Conservation (phyloP, 2,329 filamentous ascomycete species). For the Aspergillus niger region DNA sequence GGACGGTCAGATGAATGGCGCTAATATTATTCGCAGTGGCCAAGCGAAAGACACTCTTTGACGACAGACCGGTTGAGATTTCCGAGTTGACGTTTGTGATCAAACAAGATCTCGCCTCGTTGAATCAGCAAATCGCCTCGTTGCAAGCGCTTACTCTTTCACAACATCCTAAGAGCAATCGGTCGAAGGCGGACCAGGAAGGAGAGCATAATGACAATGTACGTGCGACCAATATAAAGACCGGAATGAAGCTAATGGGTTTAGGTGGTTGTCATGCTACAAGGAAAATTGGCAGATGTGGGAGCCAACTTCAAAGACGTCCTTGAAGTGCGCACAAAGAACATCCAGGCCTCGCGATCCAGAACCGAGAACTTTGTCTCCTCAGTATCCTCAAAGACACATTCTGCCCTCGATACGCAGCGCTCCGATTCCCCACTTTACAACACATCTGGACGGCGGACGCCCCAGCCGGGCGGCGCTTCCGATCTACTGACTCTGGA, state of each 20-base stretch:
- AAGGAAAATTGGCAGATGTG: slow-evolving; percentile 89
- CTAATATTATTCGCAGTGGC: slow-evolving; percentile 61
- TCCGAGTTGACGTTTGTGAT: slow-evolving; percentile 96
- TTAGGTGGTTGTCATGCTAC: slow-evolving; percentile 76
- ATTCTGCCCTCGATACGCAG: slow-evolving; percentile 62
- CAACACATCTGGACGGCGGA: slow-evolving; percentile 70
- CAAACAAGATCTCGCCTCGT: slow-evolving; percentile 86
- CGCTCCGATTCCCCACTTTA: slow-evolving; percentile 86
- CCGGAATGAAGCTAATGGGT: slow-evolving; percentile 20
- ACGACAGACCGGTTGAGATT: slow-evolving; percentile 94
- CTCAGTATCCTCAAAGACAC: slow-evolving; percentile 76
- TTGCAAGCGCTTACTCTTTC: slow-evolving; percentile 77
- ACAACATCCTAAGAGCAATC: slow-evolving; percentile 66
- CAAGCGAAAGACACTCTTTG: slow-evolving; percentile 95
- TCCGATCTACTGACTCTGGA: slow-evolving; percentile 80
- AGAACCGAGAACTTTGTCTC: slow-evolving; percentile 97
- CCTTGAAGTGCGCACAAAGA: slow-evolving; percentile 92
- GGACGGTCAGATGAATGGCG: not conserved
- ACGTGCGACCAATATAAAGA: slow-evolving; percentile 22
- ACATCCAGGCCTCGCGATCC: slow-evolving; percentile 90
- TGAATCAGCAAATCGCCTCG: slow-evolving; percentile 83
- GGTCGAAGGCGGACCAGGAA: slow-evolving; percentile 66
- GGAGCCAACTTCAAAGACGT: slow-evolving; percentile 97
- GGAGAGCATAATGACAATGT: slow-evolving; percentile 97
- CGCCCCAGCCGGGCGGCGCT: slow-evolving; percentile 59